Evolutionary conservation across 2,329 filamentous ascomycete genomes (phyloP).

Genomic region (Cylindrodendrum hubeiense): DNA sequence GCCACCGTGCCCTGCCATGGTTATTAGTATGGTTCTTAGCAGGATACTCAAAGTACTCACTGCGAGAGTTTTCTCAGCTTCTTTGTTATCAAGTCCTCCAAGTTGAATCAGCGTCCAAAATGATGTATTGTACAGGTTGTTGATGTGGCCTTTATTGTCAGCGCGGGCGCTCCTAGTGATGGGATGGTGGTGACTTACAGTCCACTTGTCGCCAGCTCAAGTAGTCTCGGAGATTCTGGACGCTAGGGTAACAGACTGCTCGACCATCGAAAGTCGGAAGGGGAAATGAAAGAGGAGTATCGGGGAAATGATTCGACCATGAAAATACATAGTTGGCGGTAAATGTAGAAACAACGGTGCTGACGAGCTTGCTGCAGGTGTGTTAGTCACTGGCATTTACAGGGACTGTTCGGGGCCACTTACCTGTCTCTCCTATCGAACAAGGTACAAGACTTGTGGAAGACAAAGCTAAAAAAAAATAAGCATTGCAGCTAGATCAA

Average conservation of each 20-base stretch:
- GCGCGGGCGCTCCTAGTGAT: not conserved
- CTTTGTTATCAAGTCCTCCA: slow-evolving; percentile 79
- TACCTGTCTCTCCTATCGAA: slow-evolving; percentile 89
- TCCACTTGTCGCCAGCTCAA: slow-evolving; percentile 98
- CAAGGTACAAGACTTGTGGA: slow-evolving; percentile 83
- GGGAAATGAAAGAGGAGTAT: slow-evolving; percentile 76
- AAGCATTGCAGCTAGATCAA: not conserved
- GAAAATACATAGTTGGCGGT: slow-evolving; percentile 89
- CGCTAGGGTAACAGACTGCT: slow-evolving; percentile 88
- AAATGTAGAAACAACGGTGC: slow-evolving; percentile 92
- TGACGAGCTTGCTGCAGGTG: slow-evolving; percentile 81
- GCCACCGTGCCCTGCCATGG: slow-evolving; percentile 79
- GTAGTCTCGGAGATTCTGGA: slow-evolving; percentile 89
- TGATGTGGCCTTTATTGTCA: slow-evolving; percentile 81
- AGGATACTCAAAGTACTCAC: slow-evolving; percentile 56
- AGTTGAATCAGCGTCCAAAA: slow-evolving; percentile 91
- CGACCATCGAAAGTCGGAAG: slow-evolving; percentile 93
- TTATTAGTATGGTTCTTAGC: slow-evolving; percentile 29
- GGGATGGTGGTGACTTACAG: slow-evolving; percentile 67
- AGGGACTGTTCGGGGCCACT: slow-evolving; percentile 33
- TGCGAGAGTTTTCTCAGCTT: slow-evolving; percentile 84
- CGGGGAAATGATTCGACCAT: slow-evolving; percentile 83
- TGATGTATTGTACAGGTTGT: slow-evolving; percentile 97
- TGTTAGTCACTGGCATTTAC: slow-evolving; percentile 22
- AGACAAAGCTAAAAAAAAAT: slow-evolving; percentile 77